phyloP scores from a whole-genome alignment of 345 rosid species.

The Schrenkiella parvula region DNA sequence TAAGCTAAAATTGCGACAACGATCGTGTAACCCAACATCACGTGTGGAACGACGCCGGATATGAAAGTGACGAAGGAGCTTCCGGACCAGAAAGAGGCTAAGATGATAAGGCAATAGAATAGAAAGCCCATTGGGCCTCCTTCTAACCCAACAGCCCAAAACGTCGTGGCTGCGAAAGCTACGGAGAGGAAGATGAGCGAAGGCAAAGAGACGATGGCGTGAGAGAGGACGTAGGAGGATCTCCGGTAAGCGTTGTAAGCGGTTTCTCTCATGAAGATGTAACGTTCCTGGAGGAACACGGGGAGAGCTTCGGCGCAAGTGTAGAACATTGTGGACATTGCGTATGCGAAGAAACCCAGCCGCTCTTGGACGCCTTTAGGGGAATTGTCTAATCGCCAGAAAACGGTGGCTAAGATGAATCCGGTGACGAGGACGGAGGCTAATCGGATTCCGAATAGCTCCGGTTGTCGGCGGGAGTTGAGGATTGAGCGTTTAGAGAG shows the following conservation, averaged over 20 bases:
- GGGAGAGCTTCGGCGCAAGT: conserved; percentile 48
- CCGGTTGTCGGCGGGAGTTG: conserved; percentile 28
- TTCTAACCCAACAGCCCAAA: conserved; percentile 66
- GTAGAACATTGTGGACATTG: conserved; percentile 44
- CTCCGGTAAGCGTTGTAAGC: conserved; percentile 52
- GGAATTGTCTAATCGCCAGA: conserved; percentile 42
- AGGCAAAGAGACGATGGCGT: conserved; percentile 57
- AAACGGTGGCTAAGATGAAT: conserved; percentile 55
- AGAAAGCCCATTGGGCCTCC: conserved; percentile 66
- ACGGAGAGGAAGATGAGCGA: conserved; percentile 59
- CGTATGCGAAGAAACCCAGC: conserved; percentile 46
- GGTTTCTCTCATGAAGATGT: conserved; percentile 79
- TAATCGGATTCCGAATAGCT: conserved; percentile 22
- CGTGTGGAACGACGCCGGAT: conserved; percentile 71
- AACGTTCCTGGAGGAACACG: conserved; percentile 50
- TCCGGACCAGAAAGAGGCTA: conserved; percentile 85
- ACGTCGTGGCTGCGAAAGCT: conserved; percentile 63
- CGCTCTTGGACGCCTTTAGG: conserved; percentile 41
- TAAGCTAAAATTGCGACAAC: conserved; percentile 69
- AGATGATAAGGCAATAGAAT: conserved; percentile 52
- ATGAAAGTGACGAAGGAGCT: conserved; percentile 81
- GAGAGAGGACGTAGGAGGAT: conserved; percentile 82
- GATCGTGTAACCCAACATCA: conserved; percentile 74
- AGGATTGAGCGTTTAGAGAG: conserved; percentile 33
- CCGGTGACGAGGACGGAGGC: conserved; percentile 37